Conservation (phyloP, 139 green algal species). For the Nannochloris sp. region DNA sequence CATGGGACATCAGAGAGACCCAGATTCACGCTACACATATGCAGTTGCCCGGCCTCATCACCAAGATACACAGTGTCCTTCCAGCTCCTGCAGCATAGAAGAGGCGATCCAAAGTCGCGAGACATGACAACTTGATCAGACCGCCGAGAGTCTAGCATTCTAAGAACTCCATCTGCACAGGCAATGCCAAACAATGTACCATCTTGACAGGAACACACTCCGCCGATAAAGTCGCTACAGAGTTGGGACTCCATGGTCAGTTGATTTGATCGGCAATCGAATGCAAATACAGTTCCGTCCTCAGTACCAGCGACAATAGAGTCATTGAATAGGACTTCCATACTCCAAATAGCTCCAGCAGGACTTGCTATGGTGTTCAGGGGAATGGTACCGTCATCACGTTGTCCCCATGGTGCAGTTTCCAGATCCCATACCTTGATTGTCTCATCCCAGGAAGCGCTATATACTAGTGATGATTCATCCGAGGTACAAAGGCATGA, state of each 20-base stretch:
- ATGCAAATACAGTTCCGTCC: too few species aligned
- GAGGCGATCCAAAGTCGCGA: constrained; percentile 23
- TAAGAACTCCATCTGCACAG: constrained; percentile 38
- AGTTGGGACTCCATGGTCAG: neutral
- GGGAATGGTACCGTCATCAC: neutral
- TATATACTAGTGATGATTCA: neutral
- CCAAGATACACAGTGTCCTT: constrained; percentile 37
- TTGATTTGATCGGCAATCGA: neutral
- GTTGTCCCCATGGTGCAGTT: neutral
- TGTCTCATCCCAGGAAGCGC: neutral
- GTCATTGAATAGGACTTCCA: too few species aligned
- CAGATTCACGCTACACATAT: constrained; percentile 39
- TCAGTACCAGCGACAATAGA: too few species aligned
- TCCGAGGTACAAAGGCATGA: neutral
- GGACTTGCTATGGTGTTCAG: too few species aligned
- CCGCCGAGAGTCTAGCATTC: constrained; percentile 37
- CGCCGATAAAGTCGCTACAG: neutral
- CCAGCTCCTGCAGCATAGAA: constrained; percentile 51
- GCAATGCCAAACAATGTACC: constrained; percentile 31
- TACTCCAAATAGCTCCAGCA: too few species aligned
- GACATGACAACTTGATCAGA: constrained; percentile 6
- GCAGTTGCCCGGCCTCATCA: constrained; percentile 35
- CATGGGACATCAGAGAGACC: neutral
- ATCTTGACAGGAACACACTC: constrained; percentile 33
- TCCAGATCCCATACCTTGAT: neutral